Conservation (phyloP, 2,329 filamentous ascomycete genomes). For the Spiromastix sp. region DNA sequence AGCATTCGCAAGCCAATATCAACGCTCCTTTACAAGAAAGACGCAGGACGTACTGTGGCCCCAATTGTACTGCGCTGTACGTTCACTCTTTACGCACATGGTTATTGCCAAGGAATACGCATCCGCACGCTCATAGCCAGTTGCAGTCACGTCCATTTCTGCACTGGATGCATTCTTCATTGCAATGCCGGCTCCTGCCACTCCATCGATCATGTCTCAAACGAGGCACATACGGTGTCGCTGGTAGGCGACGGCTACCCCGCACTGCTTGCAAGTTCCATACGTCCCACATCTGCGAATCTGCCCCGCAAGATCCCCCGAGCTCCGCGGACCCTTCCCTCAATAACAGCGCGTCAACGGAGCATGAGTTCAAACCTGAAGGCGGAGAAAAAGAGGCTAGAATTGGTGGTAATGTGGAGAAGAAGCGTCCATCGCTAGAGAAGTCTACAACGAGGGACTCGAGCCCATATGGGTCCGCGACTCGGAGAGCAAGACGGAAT, state of each 20-base stretch:
- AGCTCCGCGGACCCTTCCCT: slow-evolving; percentile 14
- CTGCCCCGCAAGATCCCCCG: slow-evolving; percentile 20
- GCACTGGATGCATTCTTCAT: slow-evolving; percentile 21
- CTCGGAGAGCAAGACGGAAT: slow-evolving; percentile 29
- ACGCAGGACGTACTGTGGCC: no score
- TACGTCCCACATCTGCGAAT: slow-evolving; percentile 19
- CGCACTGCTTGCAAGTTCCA: slow-evolving; percentile 23
- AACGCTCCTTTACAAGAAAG: no score
- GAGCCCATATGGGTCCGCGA: slow-evolving; percentile 29
- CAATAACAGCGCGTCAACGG: slow-evolving; percentile 13
- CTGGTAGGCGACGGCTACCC: slow-evolving; percentile 27
- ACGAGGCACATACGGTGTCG: slow-evolving; percentile 24
- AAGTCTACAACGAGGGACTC: slow-evolving; percentile 16
- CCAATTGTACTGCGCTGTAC: no score
- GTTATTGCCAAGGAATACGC: no score
- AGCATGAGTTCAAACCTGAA: not conserved
- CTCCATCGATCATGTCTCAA: slow-evolving; percentile 17
- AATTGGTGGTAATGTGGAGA: no score
- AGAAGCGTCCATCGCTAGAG: slow-evolving; percentile 8
- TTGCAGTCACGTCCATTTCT: slow-evolving; percentile 8
- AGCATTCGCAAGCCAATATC: no score
- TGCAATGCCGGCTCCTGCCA: slow-evolving; percentile 27
- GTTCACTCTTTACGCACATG: no score
- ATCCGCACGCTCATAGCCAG: no score
- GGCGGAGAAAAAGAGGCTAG: not conserved